Percentiles rank a stretch among this genome's conserved stretches.
These are phyloP conservation scores for Pyronema domesticum DNA, from an alignment of 495 filamentous ascomycete genomes.

Conservation along the genomic window DNA sequence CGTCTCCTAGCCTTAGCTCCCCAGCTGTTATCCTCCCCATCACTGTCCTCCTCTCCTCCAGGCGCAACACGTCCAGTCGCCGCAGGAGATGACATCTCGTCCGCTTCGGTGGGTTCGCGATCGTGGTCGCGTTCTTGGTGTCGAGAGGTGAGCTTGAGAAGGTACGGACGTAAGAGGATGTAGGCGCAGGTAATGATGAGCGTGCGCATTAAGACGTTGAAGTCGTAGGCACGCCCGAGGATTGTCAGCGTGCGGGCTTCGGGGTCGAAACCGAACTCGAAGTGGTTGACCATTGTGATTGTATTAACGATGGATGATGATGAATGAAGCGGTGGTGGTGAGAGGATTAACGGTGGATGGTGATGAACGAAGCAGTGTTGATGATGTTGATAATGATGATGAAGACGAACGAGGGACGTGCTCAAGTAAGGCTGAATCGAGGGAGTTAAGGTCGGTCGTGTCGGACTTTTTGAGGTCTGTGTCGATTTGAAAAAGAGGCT, in stretches of 20 bases:
- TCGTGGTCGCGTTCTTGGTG: conserved; percentile 72
- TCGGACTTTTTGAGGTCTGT: no score
- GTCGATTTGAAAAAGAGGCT: no score
- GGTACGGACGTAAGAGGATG: neutral
- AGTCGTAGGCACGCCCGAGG: neutral
- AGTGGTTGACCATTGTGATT: conserved; percentile 1
- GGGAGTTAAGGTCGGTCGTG: no score
- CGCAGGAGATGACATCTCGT: conserved; percentile 52
- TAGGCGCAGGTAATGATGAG: neutral
- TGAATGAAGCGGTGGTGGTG: no score
- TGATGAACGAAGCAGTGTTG: no score
- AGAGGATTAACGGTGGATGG: no score
- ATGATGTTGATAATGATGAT: no score
- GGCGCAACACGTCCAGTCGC: conserved; percentile 41
- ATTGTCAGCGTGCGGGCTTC: neutral
- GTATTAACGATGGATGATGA: no score
- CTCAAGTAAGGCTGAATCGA: no score
- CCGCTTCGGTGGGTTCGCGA: conserved; percentile 40
- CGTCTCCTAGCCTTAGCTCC: neutral
- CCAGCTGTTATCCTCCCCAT: conserved; percentile 16
- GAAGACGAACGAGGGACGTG: no score
- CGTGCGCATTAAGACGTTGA: neutral
- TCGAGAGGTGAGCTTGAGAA: neutral
- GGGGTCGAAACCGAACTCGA: conserved; percentile 1
- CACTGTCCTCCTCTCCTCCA: conserved; percentile 38